Conservation (phyloP, 208 protist species). For the Leishmania turanica region DNA sequence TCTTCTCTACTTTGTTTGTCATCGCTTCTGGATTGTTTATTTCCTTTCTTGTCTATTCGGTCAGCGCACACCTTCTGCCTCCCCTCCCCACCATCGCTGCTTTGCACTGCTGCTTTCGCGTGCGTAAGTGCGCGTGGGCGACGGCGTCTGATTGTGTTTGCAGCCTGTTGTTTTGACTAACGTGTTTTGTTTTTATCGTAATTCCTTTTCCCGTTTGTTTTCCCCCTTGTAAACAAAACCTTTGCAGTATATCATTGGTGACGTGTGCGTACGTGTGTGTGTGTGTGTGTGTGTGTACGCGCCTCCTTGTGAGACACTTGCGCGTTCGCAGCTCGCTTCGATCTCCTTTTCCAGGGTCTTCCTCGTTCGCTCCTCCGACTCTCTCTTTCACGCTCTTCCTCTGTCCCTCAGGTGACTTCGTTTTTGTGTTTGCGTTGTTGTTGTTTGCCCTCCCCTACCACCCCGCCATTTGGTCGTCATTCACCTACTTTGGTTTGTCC, state of each 20-base stretch:
- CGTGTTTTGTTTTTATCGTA: background rate
- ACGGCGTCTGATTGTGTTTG: background rate
- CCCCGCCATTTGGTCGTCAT: background rate
- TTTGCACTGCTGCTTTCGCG: background rate
- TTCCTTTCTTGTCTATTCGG: background rate
- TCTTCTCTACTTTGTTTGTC: background rate
- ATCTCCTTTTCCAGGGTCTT: background rate
- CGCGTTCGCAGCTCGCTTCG: background rate
- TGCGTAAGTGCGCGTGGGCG: background rate
- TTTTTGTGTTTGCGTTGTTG: background rate
- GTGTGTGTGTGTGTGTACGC: background rate
- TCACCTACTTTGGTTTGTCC: constrained; percentile 1
- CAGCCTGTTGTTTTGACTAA: background rate
- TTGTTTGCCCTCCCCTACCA: background rate
- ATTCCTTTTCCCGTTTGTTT: background rate
- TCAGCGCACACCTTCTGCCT: background rate
- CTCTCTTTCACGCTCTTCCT: background rate
- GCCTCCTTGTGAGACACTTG: background rate
- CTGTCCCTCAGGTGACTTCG: background rate
- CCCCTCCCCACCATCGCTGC: background rate
- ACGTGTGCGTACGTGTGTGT: background rate
- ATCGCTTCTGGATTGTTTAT: background rate
- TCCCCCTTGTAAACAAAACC: background rate
- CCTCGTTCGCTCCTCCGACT: background rate
- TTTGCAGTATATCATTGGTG: background rate